Evolutionary conservation across 2,329 filamentous ascomycete species (phyloP), one percentile per base, ranked within the genome.

Genomic region (Fusarium floridanum): DNA sequence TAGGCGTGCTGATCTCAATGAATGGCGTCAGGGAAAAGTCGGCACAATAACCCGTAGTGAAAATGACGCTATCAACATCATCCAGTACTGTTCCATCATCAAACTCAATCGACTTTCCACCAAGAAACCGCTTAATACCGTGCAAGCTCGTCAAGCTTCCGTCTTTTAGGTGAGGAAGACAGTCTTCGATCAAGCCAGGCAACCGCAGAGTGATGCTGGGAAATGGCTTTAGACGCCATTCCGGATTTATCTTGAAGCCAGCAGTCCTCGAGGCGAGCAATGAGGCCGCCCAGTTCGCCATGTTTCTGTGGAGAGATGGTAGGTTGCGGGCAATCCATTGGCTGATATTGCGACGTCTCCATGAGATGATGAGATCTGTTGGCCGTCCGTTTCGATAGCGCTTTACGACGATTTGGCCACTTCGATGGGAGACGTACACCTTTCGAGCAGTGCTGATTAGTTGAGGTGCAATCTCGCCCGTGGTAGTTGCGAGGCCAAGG

Each of bases 11-110:
- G 2, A 59, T 64, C 1, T 73, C 70, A 0, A 73, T 34, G 1
- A 73, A 73, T 0, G 71, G 71, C 0, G 70, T 27, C 6, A 73
- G 32, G 1, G 70, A 71, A 39, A 73, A 73, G 39, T 73, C 70
- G 0, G 37, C 55, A 0, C 24, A 8, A 12, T 73, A 73, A 0
- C 71, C 70, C 1, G 71, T 73, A 1, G 71, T 71, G 3, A 71
- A 53, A n/a, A 73, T 64, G 5, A 73, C 59, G 10, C 61, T 53
- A 6, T 73, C 71, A 1, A 73, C 37, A 0, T 64, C 29, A 6
- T 73, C 57, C 6, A 73, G 14, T 2, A 73, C 8, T 2, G 66
- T 73, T 6, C 71, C 71, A 2, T 73, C 70, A 1, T 73, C 70
- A 34, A 73, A 73, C 6, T 73, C 71, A 12, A 73, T 71, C 2